phyloP scores from a whole-genome alignment of 257 asterid genomes.

The Rauvolfia tetraphylla region DNA sequence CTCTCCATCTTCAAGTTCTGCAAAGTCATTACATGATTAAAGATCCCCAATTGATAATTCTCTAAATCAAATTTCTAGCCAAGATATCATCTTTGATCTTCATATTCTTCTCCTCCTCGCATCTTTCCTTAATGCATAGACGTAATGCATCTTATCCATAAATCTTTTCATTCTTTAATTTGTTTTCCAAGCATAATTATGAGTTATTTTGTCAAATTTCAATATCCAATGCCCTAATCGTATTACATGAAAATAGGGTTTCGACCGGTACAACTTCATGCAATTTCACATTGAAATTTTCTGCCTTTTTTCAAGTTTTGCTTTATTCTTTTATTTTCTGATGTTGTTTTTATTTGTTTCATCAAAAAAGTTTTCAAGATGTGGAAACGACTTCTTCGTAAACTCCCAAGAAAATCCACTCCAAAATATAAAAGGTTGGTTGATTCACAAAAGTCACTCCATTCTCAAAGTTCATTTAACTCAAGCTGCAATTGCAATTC shows the following conservation, averaged over 20 bases:
- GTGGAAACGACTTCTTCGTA: conserved; percentile 77
- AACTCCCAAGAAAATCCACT: conserved; percentile 59
- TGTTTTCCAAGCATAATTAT: neutral
- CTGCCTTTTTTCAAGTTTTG: neutral
- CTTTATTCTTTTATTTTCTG: neutral
- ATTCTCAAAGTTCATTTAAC: conserved; percentile 26
- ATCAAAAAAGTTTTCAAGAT: conserved; percentile 31
- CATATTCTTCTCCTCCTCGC: neutral
- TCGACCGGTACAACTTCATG: neutral
- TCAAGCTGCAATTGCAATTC: conserved; percentile 16
- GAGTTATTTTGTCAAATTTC: neutral
- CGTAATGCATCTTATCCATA: neutral
- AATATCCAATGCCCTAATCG: neutral
- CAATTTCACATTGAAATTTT: neutral
- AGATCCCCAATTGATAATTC: neutral
- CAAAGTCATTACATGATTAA: neutral
- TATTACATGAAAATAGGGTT: conserved; percentile 19
- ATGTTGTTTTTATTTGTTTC: neutral
- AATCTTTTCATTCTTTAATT: neutral
- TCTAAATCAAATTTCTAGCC: neutral
- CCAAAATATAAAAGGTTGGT: conserved; percentile 34
- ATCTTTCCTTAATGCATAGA: neutral
- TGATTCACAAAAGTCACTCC: conserved; percentile 36
- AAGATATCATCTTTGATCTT: conserved; percentile 9
- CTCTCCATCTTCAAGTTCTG: neutral